phyloP scores from a whole-genome alignment of 2,329 filamentous ascomycete genomes.

The Penicillium occitanis region DNA sequence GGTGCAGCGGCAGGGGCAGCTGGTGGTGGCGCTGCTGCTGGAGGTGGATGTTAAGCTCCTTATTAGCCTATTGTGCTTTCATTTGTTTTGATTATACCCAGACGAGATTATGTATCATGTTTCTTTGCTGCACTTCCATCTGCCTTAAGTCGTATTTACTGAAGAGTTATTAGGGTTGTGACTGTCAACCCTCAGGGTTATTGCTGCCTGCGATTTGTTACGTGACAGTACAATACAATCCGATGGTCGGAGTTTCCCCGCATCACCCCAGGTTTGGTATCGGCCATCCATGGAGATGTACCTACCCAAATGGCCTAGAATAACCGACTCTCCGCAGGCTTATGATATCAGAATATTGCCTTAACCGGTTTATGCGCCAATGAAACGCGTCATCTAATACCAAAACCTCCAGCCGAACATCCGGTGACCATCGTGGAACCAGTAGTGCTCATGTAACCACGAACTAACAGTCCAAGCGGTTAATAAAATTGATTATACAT shows the following conservation, averaged over 20 bases:
- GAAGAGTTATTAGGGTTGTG: background rate
- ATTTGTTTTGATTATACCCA: background rate
- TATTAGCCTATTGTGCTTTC: background rate
- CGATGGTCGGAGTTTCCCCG: conserved; percentile 1
- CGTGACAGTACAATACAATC: background rate
- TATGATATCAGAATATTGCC: background rate
- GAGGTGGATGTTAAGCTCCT: background rate
- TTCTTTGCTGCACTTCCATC: background rate
- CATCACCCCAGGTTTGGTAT: conserved; percentile 4
- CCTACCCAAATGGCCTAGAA: background rate
- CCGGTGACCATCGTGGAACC: conserved; percentile 6
- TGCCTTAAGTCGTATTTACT: background rate
- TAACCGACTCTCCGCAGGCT: background rate
- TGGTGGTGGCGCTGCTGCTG: background rate
- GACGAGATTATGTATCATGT: background rate
- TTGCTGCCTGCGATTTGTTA: background rate
- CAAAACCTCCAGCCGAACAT: background rate
- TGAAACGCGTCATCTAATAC: background rate
- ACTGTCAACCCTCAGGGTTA: background rate
- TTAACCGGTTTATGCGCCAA: conserved; percentile 8
- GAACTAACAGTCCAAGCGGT: background rate
- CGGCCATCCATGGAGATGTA: background rate
- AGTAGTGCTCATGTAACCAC: conserved; percentile 1
- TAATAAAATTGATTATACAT: background rate
- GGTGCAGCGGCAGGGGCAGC: background rate